Base-by-base conservation (phyloP, 306 rosid genomes). In the Aeschynomene evenia region DNA sequence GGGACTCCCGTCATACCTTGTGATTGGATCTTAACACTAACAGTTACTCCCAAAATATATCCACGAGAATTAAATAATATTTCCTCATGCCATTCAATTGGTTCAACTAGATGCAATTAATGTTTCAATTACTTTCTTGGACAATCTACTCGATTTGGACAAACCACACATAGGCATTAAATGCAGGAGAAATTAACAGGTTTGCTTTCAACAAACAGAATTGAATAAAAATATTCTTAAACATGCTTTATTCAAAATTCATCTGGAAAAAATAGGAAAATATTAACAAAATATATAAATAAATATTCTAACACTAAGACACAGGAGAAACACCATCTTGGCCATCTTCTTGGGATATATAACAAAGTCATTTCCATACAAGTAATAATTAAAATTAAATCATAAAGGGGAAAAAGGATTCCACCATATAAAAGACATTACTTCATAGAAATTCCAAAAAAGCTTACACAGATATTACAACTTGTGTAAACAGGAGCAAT, bases 151-250 rank as follows among this genome's bases (percentile, higher is more conserved):
- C 33, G 37, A 46, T 37, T 76, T 51, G 16, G 29, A 63, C 51
- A 37, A 69, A 61, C 57, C 22, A 63, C 13, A 36, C 14, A 28
- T 62, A 34, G 31, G 72, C 31, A 28, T 24, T 33, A 67, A 33
- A 76, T 26, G 12, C 19, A 65, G 34, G 24, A 20, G 65, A 72
- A 51, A 61, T 34, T 39, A 23, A 20, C 15, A 63, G 72, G 37
- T 66, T 53, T 29, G 16, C 49, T 73, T 46, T 65, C 61, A 77
- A 68, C 33, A 56, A 20, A 81, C 8, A 45, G 53, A 45, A 50
- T 22, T 9, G 62, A 71, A 45, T 13, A 51, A 37, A 65, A 43
- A 46, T 12, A n/a, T 26, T 19, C 58, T 34, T 37, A 46, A 46
- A 5, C 6, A 51, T n/a, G 1, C 21, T 63, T 55, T 20, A 21